Evolutionary conservation across 805 yeast species (phyloP).

Genomic region (Groenewaldozyma salmanticensis): DNA sequence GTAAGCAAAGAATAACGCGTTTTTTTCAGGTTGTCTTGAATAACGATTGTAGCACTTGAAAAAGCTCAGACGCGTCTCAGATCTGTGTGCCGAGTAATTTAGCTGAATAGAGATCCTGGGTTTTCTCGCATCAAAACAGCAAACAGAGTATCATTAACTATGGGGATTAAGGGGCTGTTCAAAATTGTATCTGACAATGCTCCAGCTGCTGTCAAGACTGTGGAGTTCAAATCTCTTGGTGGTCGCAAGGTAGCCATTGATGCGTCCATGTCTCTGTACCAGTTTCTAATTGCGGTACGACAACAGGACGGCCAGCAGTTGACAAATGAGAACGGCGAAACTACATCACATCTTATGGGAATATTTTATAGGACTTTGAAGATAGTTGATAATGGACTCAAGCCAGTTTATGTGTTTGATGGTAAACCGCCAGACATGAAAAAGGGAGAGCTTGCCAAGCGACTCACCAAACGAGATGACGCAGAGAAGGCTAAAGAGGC

Average conservation of each 20-base stretch:
- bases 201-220: constrained; percentile 65
- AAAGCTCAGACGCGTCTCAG: too few species aligned
- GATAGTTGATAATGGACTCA: constrained; percentile 85
- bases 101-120: too few species aligned
- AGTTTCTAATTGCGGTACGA: constrained; percentile 90
- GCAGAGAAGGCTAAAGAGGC: constrained; percentile 69
- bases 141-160: too few species aligned
- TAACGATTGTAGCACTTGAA: too few species aligned
- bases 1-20: too few species aligned
- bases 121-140: too few species aligned
- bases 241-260: constrained; percentile 96
- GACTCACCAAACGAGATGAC: constrained; percentile 70
- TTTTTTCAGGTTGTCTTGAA: too few species aligned
- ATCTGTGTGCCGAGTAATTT: too few species aligned
- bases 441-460: constrained; percentile 84
- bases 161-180: constrained; percentile 49
- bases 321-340: constrained; percentile 81
- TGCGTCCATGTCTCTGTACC: constrained; percentile 87
- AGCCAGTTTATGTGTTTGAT: constrained; percentile 94
- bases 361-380: constrained; percentile 89
- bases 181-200: constrained; percentile 85
- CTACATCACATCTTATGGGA: constrained; percentile 88
- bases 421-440: constrained; percentile 95
- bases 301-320: constrained; percentile 95
- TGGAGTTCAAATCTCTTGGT: constrained; percentile 75